Conservation (phyloP, 208 protist genomes). For the Leishmania tropica region DNA sequence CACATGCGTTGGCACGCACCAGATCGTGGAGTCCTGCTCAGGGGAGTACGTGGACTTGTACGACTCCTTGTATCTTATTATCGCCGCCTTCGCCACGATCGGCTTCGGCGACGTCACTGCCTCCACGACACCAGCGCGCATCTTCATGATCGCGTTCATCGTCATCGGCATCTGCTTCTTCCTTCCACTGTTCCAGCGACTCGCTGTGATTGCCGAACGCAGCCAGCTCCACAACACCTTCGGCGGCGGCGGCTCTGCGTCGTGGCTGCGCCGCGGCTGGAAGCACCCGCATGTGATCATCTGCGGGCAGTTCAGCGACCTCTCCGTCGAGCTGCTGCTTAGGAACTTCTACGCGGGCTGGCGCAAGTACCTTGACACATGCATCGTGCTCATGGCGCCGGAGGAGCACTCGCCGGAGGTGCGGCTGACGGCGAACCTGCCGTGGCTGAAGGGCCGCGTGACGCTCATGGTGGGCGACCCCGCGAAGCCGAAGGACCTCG, state of each 20-base stretch:
- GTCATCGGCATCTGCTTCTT: slow-evolving; percentile 84
- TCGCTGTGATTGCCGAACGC: slow-evolving; percentile 45
- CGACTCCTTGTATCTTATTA: slow-evolving; percentile 71
- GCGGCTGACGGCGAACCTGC: slow-evolving; percentile 61
- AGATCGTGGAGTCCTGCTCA: slow-evolving; percentile 71
- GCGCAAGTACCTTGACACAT: slow-evolving; percentile 73
- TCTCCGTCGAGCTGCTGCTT: slow-evolving; percentile 69
- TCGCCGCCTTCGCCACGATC: slow-evolving; percentile 75
- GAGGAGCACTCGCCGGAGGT: slow-evolving; percentile 61
- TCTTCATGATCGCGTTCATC: slow-evolving; percentile 74
- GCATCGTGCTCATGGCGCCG: slow-evolving; percentile 70
- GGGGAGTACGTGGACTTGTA: slow-evolving; percentile 70
- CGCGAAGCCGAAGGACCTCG: slow-evolving; percentile 48
- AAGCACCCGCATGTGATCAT: slow-evolving; percentile 70
- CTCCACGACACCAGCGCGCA: slow-evolving; percentile 50
- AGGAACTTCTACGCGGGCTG: slow-evolving; percentile 82
- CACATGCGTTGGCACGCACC: slow-evolving; percentile 74
- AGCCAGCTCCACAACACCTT: slow-evolving; percentile 62
- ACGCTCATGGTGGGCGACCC: slow-evolving; percentile 75
- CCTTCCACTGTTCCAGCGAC: slow-evolving; percentile 62
- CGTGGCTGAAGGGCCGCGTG: slow-evolving; percentile 77
- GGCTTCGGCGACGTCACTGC: slow-evolving; percentile 75
- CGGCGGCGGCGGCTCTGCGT: slow-evolving; percentile 22
- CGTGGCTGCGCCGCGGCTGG: slow-evolving; percentile 26
- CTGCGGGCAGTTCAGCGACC: slow-evolving; percentile 66